Base-by-base conservation (phyloP, 495 filamentous ascomycete species). In the Jackrogersella minutella region DNA sequence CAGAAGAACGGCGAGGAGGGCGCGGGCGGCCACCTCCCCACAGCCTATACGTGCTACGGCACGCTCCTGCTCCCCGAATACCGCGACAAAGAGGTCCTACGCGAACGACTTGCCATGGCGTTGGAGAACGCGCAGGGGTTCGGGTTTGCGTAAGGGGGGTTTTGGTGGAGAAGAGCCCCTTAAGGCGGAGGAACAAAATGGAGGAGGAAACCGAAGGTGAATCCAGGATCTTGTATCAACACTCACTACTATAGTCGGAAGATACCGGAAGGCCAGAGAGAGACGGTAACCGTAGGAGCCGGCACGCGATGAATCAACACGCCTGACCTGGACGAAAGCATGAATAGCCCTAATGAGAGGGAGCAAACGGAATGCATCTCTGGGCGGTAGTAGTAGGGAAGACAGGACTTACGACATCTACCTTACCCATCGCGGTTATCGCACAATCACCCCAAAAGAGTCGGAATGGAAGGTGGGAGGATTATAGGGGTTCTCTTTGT, bases 101-200 rank as follows among this genome's bases (percentile, higher is more conserved):
- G 84, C 71, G 79, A 89, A 76, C 92, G 92, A 74, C 78, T 99
- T 62, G 80, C 80, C 30, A 85, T 91, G 80, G 95, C 95, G 43
- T 74, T 99, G 67, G 89, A 93, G 77, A 95, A 97, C 76, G 86
- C 88, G n/a, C 86, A 89, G 72, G 95, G 95, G n/a, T 99, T 99
- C 77, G 95, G 95, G 41, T 87, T 90, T 72, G 80, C 81, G 34
- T 83, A 61, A 72, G 34, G 5, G 16, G 14, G 22, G 26, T 8
- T n/a, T 13, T 7, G 13, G 36, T 41, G 0, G 34, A 11, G 36
- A 9, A 7, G 36, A 56, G 14, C 26, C 5, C 6, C 11, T 16
- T 9, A 49, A 49, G 1, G n/a, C n/a, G n/a, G n/a, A n/a, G 13
- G 16, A 17, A 4, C 30, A 16, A 17, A 24, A 30, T 31, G 31